Evolutionary conservation across 2,329 filamentous ascomycete species (phyloP), one percentile per base, ranked within the genome.

Genomic region (Cyphellophora attinorum): DNA sequence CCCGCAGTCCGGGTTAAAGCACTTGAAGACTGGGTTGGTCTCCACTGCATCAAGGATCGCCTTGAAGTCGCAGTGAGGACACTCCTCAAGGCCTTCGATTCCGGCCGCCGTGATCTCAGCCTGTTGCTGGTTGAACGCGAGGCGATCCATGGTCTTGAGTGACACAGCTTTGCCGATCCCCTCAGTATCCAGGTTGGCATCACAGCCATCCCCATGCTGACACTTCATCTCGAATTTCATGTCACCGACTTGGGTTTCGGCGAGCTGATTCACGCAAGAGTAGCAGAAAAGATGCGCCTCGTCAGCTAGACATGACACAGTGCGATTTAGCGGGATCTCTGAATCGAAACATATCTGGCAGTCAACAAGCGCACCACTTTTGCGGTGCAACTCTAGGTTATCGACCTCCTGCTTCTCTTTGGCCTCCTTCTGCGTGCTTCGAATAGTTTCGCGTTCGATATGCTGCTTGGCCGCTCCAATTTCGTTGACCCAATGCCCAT

Each of bases 31-130:
- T 40, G 70, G 76, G 53, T 89, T 70, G 12, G 73, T 59, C 12
- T 81, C 74, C 2, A 81, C 59, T 0, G 81, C 72, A 0, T 74
- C 75, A 44, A 76, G 82, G 39, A 85, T 80, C 19, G 77, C 81
- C 27, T 82, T 84, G 60, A 75, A 93, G 14, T 82, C 76, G 54
- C 85, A 93, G 51, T 86, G 91, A 0, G 85, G 84, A 46, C 85
- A 93, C 19, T 72, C 75, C 19, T 73, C 81, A 2, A 93, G 69
- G 41, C 79, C 75, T 27, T 85, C 76, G 21, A 93, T 69, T 0
- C 69, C 74, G 1, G 84, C 82, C 41, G 74, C 64, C n/a, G 74
- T 71, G 25, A 93, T 64, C 15, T 75, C 71, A 12, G 78, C 70
- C 48, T 81, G 74, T 53, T 83, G 77, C 51, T 88, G 80, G 33